A percentile compares a stretch with the other conserved stretches of the same genome.
Evolutionary conservation across 805 yeast genomes (phyloP).

Genomic region (Barnettozyma pratensis): DNA sequence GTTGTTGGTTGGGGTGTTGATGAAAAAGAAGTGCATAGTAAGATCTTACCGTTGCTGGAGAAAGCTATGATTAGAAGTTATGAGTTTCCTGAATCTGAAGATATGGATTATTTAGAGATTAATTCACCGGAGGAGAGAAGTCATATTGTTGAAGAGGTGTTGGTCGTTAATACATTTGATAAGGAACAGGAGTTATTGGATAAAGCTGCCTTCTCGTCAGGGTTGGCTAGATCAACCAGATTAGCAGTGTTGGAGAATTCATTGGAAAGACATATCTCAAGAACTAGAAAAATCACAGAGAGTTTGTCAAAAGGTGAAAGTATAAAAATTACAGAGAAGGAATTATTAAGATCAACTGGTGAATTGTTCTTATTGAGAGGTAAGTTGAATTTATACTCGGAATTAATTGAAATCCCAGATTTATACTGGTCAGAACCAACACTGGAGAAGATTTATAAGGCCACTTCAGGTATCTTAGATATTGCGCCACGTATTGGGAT

Average conservation of each 20-base stretch:
- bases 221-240: slow-evolving; percentile 81
- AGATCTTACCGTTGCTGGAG: slow-evolving; percentile 48
- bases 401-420: slow-evolving; percentile 88
- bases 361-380: slow-evolving; percentile 72
- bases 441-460: slow-evolving; percentile 68
- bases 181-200: slow-evolving; percentile 53
- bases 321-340: slow-evolving; percentile 49
- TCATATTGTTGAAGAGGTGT: slow-evolving; percentile 62
- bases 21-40: slow-evolving; percentile 44
- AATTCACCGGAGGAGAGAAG: slow-evolving; percentile 26
- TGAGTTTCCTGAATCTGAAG: slow-evolving; percentile 66
- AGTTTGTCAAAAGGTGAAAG: slow-evolving; percentile 56
- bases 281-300: slow-evolving; percentile 62
- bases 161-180: slow-evolving; percentile 53
- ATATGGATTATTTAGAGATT: slow-evolving; percentile 59
- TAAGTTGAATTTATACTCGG: slow-evolving; percentile 78
- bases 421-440: slow-evolving; percentile 90
- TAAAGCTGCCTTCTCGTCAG: slow-evolving; percentile 85
- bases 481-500: slow-evolving; percentile 73
- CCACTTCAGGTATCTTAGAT: slow-evolving; percentile 68
- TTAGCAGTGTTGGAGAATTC: slow-evolving; percentile 73
- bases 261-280: slow-evolving; percentile 60
- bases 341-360: slow-evolving; percentile 68
- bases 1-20: slow-evolving; percentile 78
- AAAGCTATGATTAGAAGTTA: slow-evolving; percentile 44